These are phyloP conservation scores for Myriosclerotinia duriaeana DNA, from an alignment of 2,329 filamentous ascomycete species.

Conservation along the genomic window DNA sequence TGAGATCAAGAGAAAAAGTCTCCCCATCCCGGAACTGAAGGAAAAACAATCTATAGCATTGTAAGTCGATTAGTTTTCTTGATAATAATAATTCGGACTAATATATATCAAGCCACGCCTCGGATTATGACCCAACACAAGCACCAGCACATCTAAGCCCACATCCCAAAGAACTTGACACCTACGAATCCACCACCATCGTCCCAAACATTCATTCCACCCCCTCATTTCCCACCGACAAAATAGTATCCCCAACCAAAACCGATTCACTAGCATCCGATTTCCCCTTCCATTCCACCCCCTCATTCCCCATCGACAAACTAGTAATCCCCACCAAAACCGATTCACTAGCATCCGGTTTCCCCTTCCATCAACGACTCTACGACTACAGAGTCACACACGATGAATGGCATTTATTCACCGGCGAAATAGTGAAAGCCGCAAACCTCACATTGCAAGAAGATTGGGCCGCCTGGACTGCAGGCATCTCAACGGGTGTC, in stretches of 20 bases:
- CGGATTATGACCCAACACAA: not conserved
- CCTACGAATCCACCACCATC: not conserved
- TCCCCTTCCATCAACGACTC: conserved; percentile 32
- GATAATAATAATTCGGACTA: not conserved
- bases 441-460: conserved; percentile 31
- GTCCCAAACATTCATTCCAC: not conserved
- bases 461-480: conserved; percentile 32
- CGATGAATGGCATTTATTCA: conserved; percentile 36
- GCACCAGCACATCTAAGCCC: not conserved
- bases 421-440: conserved; percentile 30
- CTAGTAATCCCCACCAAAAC: conserved; percentile 32
- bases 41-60: conserved; percentile 5
- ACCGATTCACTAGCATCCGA: conserved; percentile 34
- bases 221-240: conserved; percentile 5
- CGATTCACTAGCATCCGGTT: conserved; percentile 35
- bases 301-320: conserved; percentile 10
- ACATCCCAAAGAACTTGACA: conserved; percentile 6
- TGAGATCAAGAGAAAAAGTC: not conserved
- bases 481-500: conserved; percentile 33
- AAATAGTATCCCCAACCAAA: conserved; percentile 31
- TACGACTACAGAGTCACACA: conserved; percentile 29
- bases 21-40: not conserved
- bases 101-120: not conserved
- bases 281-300: conserved; percentile 27
- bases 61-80: not conserved